Evolutionary conservation across 352 stramenopile species (phyloP).

Genomic region (Thraustochytrium striatum): DNA sequence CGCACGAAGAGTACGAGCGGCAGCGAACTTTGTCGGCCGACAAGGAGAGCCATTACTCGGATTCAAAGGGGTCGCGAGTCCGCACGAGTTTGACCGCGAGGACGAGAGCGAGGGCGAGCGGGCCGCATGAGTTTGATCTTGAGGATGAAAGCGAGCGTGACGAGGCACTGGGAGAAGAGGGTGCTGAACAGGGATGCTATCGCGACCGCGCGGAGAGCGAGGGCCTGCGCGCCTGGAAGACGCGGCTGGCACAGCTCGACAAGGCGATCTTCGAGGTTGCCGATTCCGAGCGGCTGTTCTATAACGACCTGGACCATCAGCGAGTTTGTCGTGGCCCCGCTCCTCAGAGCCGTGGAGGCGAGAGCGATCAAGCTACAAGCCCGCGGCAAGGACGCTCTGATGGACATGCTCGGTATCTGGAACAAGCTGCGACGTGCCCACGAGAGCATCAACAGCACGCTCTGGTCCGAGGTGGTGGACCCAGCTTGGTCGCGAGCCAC

Average conservation of each 20-base stretch:
- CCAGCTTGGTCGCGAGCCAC: background rate
- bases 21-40: no score
- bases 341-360: background rate
- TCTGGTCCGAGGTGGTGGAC: conserved; percentile 8
- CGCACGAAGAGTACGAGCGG: no score
- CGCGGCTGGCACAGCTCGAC: background rate
- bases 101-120: no score
- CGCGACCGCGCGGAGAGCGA: conserved; percentile 19
- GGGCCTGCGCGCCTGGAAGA: background rate
- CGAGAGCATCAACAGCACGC: background rate
- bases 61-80: no score
- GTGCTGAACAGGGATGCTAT: no score
- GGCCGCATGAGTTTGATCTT: no score
- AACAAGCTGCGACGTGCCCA: conserved; percentile 1
- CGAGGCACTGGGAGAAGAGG: no score
- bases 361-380: background rate
- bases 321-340: background rate
- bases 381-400: background rate
- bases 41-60: no score
- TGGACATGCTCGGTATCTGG: conserved; percentile 3
- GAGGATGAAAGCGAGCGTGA: no score
- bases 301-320: conserved; percentile 36
- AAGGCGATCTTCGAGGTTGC: conserved; percentile 16
- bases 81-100: no score
- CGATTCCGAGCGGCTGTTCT: conserved; percentile 23